Evolutionary conservation across 176 grass and related monocot genomes (phyloP).

Genomic region (Guadua angustifolia): DNA sequence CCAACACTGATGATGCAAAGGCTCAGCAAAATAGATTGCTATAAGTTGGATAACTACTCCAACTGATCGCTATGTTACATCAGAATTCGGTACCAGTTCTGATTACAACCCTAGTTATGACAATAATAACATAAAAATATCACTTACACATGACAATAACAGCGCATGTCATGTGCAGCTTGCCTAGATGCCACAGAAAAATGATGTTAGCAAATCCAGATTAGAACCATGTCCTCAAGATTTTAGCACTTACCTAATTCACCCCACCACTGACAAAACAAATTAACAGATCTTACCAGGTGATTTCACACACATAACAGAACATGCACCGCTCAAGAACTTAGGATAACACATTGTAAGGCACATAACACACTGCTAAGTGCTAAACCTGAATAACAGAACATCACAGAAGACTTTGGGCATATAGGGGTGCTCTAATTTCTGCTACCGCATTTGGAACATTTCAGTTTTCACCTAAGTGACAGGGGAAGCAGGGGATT

Average conservation of each 20-base stretch:
- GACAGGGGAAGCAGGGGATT: conserved; percentile 26
- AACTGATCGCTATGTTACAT: background rate
- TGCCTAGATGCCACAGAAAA: conserved; percentile 4
- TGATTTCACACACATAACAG: background rate
- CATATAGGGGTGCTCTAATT: background rate
- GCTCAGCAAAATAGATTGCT: background rate
- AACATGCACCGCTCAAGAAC: background rate
- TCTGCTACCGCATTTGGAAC: background rate
- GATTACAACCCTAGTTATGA: background rate
- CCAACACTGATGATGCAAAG: background rate
- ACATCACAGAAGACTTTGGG: conserved; percentile 11
- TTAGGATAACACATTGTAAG: background rate
- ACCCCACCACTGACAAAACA: conserved; percentile 2
- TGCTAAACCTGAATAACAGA: background rate
- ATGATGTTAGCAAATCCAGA: background rate
- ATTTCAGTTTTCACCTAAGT: conserved; percentile 30
- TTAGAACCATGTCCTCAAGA: background rate
- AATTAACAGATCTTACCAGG: background rate
- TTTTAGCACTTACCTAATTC: background rate
- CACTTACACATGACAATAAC: background rate
- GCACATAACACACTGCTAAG: background rate
- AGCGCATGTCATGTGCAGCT: background rate
- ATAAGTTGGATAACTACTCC: background rate
- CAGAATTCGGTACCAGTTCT: background rate
- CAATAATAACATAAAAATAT: conserved; percentile 14